Evolutionary conservation across 2,329 filamentous ascomycete genomes (phyloP), one percentile per base, ranked within the genome.

Genomic region (Aspergillus brunneoviolaceus): DNA sequence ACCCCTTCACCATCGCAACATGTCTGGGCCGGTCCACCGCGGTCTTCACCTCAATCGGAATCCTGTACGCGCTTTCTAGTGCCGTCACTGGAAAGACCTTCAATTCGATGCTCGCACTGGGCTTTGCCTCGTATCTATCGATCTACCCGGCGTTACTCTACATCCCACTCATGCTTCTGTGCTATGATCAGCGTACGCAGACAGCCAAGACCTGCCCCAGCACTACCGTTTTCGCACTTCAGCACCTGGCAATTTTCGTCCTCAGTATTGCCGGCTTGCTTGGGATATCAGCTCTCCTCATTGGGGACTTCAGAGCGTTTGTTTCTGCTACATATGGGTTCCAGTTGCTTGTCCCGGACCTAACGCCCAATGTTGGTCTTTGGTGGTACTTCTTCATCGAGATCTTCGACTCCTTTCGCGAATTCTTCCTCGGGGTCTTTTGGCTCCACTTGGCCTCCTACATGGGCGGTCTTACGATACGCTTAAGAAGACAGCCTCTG

Each of bases 321-420:
- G 77, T 98, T 21, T 78, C 84, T 7, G 92, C 92, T 21, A 97
- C 95, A 0, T 99, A 99, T 76, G 92, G 94, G 67, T 91, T 96
- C 51, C 93, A 96, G 69, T 84, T 99, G 42, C 87, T 95, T 1
- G 85, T 99, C 2, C 91, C 92, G 9, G 95, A 99, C 72, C 83
- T 99, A 47, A 96, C 94, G 0, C 95, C 95, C 12, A 99, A 98
- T 66, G 90, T 96, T 31, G 95, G 95, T 1, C 82, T 99, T 1
- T 99, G 95, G 95, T 99, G 95, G 95, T 99, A 99, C 78, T 99
- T 99, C 79, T 98, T 99, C 74, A 96, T 96, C 67, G 94, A 99
- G 74, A 99, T 99, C 87, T 99, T 99, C 74, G 95, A 99, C 78
- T 94, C 93, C 1, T 99, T 99, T 83, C 86, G 95, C 45, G 89